Conservation (phyloP, 2,329 filamentous ascomycete genomes). For the Microascus cirrosus region DNA sequence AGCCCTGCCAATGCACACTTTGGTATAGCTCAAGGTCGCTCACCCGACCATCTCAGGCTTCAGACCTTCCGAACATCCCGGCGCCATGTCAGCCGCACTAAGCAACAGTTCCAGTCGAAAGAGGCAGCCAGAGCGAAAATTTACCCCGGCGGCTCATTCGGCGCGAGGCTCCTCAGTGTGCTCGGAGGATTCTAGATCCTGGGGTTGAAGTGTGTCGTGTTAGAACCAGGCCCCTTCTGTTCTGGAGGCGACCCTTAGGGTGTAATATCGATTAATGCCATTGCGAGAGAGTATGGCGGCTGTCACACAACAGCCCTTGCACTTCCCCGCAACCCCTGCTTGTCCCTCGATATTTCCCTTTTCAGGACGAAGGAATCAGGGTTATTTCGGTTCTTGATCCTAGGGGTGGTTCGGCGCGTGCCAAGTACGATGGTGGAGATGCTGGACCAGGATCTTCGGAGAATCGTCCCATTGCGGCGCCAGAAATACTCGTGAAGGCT, state of each 20-base stretch:
- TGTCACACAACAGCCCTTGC: not conserved
- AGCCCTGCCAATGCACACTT: too few relatives aligned
- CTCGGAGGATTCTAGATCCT: not conserved
- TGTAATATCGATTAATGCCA: not conserved
- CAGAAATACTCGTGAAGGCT: not conserved
- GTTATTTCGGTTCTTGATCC: not conserved
- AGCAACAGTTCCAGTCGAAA: too few relatives aligned
- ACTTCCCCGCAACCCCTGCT: not conserved
- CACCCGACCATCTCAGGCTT: too few relatives aligned
- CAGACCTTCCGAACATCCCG: too few relatives aligned
- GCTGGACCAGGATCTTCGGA: not conserved
- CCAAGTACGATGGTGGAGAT: not conserved
- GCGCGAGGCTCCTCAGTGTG: not conserved
- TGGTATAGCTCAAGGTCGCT: too few relatives aligned
- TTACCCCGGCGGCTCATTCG: not conserved
- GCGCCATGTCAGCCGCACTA: too few relatives aligned
- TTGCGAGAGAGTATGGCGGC: not conserved
- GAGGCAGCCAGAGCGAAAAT: not conserved
- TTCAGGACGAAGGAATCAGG: not conserved
- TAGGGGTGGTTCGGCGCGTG: not conserved
- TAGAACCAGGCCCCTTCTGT: too few relatives aligned
- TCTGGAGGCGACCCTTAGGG: not conserved
- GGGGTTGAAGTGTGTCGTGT: not conserved
- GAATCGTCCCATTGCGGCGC: not conserved
- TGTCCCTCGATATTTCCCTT: not conserved